Evolutionary conservation across 2,329 filamentous ascomycete species (phyloP), one percentile per base, ranked within the genome.

Genomic region (Alternaria triticina): DNA sequence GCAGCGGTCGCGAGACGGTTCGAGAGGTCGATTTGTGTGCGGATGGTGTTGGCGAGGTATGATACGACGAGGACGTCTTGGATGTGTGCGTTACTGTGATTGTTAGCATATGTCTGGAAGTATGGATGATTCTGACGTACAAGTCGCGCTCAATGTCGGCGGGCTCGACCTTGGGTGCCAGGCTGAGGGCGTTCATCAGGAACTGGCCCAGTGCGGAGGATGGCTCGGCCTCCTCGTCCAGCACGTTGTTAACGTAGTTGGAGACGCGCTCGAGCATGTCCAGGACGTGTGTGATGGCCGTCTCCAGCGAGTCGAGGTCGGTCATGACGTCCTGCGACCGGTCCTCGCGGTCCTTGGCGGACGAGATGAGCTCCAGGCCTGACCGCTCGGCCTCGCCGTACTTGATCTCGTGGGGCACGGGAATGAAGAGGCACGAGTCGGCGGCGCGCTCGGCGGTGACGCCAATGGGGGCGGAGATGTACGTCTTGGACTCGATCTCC

Each of bases 11-110:
- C 95, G 77, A 99, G 86, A 69, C 95, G 89, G 87, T 98, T 97
- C 70, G 94, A 97, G 63, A 99, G 89, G 78, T 98, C 96, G 85
- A 99, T 97, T 86, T 99, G 96, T 73, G 95, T 98, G 82, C 95
- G 93, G 83, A 98, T 97, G 71, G 94, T 97, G 87, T 98, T 99
- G 81, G 96, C 94, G 70, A 99, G 88, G 86, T 99, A 99, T 72
- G 94, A 97, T 75, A 99, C 94, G 82, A 98, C 94, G 71, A 99
- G 90, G 65, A 99, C 94, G 81, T 99, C 96, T 85, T 99, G 96
- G 82, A 99, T 94, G 85, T 99, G 96, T 86, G 97, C 97, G 89
- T 99, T 99, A 89, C 87, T 89, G 77, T 12, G 5, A 43, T 36
- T 52, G 47, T 78, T 80, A 78, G 82, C 78, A 36, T 9, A n/a